Evolutionary conservation across 345 rosid genomes (phyloP).

Genomic region (Erodium maritimum): DNA sequence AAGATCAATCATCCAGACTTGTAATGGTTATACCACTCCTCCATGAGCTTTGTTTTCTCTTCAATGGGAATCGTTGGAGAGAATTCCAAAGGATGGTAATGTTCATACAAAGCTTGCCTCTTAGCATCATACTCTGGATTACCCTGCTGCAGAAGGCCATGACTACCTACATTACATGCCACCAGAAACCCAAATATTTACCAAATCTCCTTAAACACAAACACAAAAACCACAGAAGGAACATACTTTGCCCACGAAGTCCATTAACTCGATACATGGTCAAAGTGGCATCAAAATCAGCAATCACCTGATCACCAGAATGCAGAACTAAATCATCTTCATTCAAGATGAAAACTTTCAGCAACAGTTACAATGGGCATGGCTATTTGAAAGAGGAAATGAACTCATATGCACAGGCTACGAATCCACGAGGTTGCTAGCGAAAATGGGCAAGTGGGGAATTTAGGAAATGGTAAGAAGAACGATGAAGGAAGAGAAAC

Average conservation of each 20-base stretch:
- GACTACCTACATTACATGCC: slow-evolving; percentile 39
- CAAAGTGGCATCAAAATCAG: slow-evolving; percentile 80
- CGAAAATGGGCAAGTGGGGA: neutral
- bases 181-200: neutral
- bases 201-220: neutral
- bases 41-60: slow-evolving; percentile 87
- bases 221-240: neutral
- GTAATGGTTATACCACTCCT: slow-evolving; percentile 54
- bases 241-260: slow-evolving; percentile 53
- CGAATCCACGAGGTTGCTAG: too few relatives aligned
- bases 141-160: slow-evolving; percentile 74
- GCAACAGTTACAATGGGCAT: neutral
- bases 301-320: slow-evolving; percentile 37
- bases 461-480: too few relatives aligned
- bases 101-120: slow-evolving; percentile 51
- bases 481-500: slow-evolving; percentile 15
- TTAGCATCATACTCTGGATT: slow-evolving; percentile 59
- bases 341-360: neutral
- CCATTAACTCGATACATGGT: slow-evolving; percentile 58
- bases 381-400: neutral
- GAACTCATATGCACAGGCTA: too few relatives aligned
- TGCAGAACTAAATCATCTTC: neutral
- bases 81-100: slow-evolving; percentile 73
- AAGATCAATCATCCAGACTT: too few relatives aligned
- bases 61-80: slow-evolving; percentile 54